Evolutionary conservation across 1,284 basidiomycete species (phyloP), one percentile per base, ranked within the genome.

Genomic region (Trametes polyzona): DNA sequence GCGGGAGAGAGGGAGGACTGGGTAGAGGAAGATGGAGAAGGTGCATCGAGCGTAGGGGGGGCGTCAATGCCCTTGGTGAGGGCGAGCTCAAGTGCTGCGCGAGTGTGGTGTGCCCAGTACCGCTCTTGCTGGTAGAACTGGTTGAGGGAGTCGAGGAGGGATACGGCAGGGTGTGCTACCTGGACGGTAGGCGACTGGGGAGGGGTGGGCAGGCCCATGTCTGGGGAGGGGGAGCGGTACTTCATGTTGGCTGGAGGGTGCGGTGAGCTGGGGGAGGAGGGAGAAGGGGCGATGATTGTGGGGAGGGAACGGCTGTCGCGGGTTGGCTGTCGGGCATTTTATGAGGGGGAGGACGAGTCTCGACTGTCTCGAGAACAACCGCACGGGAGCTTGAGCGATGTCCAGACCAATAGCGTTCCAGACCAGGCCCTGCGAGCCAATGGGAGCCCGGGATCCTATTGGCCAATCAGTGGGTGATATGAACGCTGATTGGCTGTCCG

Each of bases 101-200:
- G 69, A 33, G 69, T 71, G 54, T 75, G 81, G 64, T 84, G 82
- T 4, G 88, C 80, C 86, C 87, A 89, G 72, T 81, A 81, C 40
- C 82, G 82, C 71, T 87, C 83, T 63, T 83, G 78, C 66, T 86
- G 82, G 69, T 90, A 89, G 64, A 85, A 88, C 14, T 79, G 72
- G 41, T 84, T 76, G 52, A 90, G 81, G 30, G 81, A 78, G 61
- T 87, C 81, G 65, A 89, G 81, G 62, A 86, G 79, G 58, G 77
- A 73, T 47, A 81, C 73, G 16, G 86, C 81, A 5, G 78, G 76
- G 52, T 73, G 70, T 16, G 67, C 65, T 35, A 71, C 68, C 43
- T 72, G 74, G 41, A 64, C 67, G 50, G 56, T 68, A 1, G 79
- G 79, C 24, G 79, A 79, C 55, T 72, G 75, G 14, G 79, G 79